These are phyloP conservation scores for Jackrogersella minutella DNA, from an alignment of 495 filamentous ascomycete species.

Conservation along the genomic window DNA sequence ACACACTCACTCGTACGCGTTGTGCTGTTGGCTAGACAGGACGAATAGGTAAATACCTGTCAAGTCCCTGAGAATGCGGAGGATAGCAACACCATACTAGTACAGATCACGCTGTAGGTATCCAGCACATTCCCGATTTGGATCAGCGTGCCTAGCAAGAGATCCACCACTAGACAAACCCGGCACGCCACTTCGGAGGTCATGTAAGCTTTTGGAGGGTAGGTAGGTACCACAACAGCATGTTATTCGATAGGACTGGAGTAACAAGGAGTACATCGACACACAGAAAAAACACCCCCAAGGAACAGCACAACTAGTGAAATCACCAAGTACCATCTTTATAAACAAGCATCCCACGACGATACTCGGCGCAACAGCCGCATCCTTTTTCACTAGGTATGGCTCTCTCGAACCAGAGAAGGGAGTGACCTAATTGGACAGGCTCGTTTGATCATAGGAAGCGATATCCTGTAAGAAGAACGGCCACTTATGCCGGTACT, in stretches of 20 bases:
- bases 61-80: conserved; percentile 39
- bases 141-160: conserved; percentile 44
- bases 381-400: conserved; percentile 27
- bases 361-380: conserved; percentile 38
- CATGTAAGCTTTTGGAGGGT: conserved; percentile 44
- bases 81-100: conserved; percentile 28
- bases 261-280: neutral
- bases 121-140: conserved; percentile 50
- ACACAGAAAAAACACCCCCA: too few relatives aligned
- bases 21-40: neutral
- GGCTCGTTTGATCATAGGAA: conserved; percentile 29
- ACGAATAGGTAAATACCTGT: neutral
- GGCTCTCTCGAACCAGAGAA: too few relatives aligned
- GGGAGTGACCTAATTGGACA: conserved; percentile 22
- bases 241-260: conserved; percentile 41
- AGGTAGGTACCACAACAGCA: conserved; percentile 40
- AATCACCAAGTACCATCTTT: too few relatives aligned
- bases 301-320: too few relatives aligned
- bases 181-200: conserved; percentile 46
- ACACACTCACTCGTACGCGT: too few relatives aligned
- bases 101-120: conserved; percentile 43
- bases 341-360: conserved; percentile 23
- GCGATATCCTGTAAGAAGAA: conserved; percentile 25
- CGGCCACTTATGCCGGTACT: conserved; percentile 38
- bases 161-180: conserved; percentile 46